Evolutionary conservation across 805 yeast genomes (phyloP), one percentile per base, ranked within the genome.

Genomic region (Ogataea haglerorum): DNA sequence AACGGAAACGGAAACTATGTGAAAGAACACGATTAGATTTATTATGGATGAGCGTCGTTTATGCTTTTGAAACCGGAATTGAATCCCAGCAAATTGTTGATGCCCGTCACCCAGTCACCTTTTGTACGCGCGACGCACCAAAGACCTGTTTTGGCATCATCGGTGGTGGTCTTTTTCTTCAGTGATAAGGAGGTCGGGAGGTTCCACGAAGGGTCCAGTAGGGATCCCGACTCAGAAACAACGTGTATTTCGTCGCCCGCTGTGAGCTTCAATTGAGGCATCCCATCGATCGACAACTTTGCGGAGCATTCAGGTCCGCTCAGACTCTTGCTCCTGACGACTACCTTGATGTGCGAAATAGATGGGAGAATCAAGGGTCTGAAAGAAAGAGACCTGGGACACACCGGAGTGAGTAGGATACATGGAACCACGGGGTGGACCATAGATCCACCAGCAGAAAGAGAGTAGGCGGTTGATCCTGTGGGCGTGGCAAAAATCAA

Each of bases 401-500:
- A 89, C 36, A 90, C 86, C 9, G 97, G 97, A 0, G 96, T 85
- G 23, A 90, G 61, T 34, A 90, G 65, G 9, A 87, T 81, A 45
- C 93, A 82, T 12, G 88, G 83, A 7, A 90, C 95, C 38, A 80
- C 65, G 0, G 98, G 97, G 49, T 90, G 95, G 2, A 87, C 91
- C 44, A 90, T 90, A 10, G 95, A 80, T 1, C 98, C 98, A 10
- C 98, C 97, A 1, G 95, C 78, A 21, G 87, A 77, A 38, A 90
- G 67, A 0, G 95, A 85, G 57, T 90, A 90, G 0, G 97, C 96
- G 0, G 97, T 90, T 8, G 95, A 86, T 0, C 98, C 98, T 0
- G 97, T 90, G 13, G 98, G 98, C 0, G 97, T 85, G 3, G 93
- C 74, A 33, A 88, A 70, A 5, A 81, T 77, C 7, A 90, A 73